phyloP scores from a whole-genome alignment of 2,329 filamentous ascomycete species.

The Neofusicoccum kwambonambiense region DNA sequence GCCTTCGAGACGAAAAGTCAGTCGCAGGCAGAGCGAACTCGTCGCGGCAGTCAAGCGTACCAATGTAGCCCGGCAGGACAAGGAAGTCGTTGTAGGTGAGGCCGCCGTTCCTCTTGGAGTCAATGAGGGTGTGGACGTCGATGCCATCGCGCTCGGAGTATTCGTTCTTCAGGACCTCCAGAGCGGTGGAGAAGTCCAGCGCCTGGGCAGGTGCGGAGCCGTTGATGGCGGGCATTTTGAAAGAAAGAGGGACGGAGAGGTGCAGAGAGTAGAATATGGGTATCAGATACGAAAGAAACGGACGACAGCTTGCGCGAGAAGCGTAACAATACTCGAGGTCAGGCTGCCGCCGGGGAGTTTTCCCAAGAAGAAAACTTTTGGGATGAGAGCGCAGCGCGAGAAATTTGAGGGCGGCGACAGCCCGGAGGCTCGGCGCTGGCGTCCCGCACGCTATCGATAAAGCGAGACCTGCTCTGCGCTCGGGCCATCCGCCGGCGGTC shows the following conservation, averaged over 20 bases:
- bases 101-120: slow-evolving; percentile 88
- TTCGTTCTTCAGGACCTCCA: slow-evolving; percentile 73
- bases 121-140: slow-evolving; percentile 79
- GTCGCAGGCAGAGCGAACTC: neutral
- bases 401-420: slow-evolving; percentile 16
- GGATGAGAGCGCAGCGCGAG: slow-evolving; percentile 25
- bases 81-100: slow-evolving; percentile 99
- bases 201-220: slow-evolving; percentile 57
- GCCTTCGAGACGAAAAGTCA: slow-evolving; percentile 47
- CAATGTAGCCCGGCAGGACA: slow-evolving; percentile 94
- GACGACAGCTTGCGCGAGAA: slow-evolving; percentile 31
- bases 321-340: slow-evolving; percentile 43
- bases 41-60: slow-evolving; percentile 39
- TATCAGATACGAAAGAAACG: slow-evolving; percentile 22
- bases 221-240: slow-evolving; percentile 70
- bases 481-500: neutral
- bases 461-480: neutral
- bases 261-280: slow-evolving; percentile 3
- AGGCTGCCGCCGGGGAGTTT: slow-evolving; percentile 56
- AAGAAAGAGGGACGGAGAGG: neutral
- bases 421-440: slow-evolving; percentile 14
- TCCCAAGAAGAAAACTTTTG: slow-evolving; percentile 45
- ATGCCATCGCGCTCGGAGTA: slow-evolving; percentile 84
- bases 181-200: slow-evolving; percentile 71
- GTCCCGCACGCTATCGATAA: slow-evolving; percentile 15